Base-by-base conservation (phyloP, 169 alveolate species). In the Besnoitia besnoiti region DNA sequence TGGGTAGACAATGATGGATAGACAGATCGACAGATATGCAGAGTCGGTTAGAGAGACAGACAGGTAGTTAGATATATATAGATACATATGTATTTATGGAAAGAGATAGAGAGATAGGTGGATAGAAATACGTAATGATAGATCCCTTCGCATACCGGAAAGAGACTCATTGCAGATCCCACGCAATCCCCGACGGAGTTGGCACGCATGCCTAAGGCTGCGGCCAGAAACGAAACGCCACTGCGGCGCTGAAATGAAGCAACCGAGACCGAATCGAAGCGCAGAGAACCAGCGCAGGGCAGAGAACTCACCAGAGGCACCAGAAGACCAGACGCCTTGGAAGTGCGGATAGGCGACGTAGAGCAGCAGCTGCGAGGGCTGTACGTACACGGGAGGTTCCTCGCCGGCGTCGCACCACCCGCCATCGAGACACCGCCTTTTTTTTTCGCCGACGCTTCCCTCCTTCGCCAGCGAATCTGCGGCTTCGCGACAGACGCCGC, bases 251-350 rank as follows among this genome's bases (percentile, higher is more conserved):
- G 59, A 49, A 16, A 49, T 49, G 16, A 49, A 49, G 16, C 7
- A 49, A 16, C 59, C 24, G 59, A 49, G 16, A 49, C 59, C 59
- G 59, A 62, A 33, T 10, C 14, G 39, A 62, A 30, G 42, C 39
- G 33, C 79, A 62, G 55, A 61, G 19, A 7, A 30, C 77, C 77
- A 35, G 16, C 19, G 2, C 44, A 35, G 47, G 40, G 3, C 39
- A 67, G 82, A 37, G 0, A 16, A 44, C 92, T 73, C 5, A 89
- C 92, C 92, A 40, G 92, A 62, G 35, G 88, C 92, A 12, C 92
- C 92, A 0, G 88, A 10, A 35, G 7, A 47, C 92, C 92, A 73
- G 21, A 89, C 79, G n/a, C 24, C 27, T 24, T 73, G 67, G 39
- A 40, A 5, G 37, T 37, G 67, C 16, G 79, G 88, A 47, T 75